These are phyloP conservation scores for Chionographis japonica DNA, from an alignment of 106 monocot genomes.

Conservation along the genomic window DNA sequence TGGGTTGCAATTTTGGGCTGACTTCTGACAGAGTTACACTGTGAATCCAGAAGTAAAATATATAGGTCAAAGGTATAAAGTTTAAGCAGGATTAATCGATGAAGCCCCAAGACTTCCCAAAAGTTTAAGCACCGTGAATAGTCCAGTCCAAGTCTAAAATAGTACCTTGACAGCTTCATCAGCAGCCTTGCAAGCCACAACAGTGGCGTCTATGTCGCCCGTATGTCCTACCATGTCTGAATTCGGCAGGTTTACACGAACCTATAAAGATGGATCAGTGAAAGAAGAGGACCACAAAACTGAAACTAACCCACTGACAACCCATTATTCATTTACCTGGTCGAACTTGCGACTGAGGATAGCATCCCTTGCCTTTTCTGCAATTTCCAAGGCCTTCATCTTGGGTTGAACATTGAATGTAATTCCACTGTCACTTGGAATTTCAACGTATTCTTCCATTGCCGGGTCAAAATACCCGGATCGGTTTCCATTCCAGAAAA, in stretches of 20 bases:
- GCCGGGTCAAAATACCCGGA: constrained; percentile 72
- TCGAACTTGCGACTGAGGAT: constrained; percentile 79
- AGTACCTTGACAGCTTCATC: constrained; percentile 83
- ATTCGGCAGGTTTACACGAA: constrained; percentile 78
- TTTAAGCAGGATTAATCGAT: too few relatives aligned
- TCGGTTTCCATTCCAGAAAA: constrained; percentile 96
- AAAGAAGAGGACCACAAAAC: neutral
- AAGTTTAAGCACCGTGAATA: too few relatives aligned
- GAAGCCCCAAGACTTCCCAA: too few relatives aligned
- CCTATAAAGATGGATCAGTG: constrained; percentile 19
- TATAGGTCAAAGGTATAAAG: too few relatives aligned
- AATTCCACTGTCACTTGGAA: constrained; percentile 86
- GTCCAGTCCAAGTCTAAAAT: neutral
- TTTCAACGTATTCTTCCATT: constrained; percentile 85
- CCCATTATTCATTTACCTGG: constrained; percentile 42
- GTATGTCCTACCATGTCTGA: constrained; percentile 96
- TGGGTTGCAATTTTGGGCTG: too few relatives aligned
- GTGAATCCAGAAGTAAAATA: too few relatives aligned
- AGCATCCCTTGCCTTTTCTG: constrained; percentile 77
- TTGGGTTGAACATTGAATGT: constrained; percentile 84
- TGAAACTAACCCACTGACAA: neutral
- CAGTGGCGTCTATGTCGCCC: constrained; percentile 84
- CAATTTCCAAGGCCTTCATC: constrained; percentile 89
- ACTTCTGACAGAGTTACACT: too few relatives aligned
- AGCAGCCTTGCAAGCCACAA: constrained; percentile 74